Conservation (phyloP, 1,284 basidiomycete species). For the Moniliophthora roreri region DNA sequence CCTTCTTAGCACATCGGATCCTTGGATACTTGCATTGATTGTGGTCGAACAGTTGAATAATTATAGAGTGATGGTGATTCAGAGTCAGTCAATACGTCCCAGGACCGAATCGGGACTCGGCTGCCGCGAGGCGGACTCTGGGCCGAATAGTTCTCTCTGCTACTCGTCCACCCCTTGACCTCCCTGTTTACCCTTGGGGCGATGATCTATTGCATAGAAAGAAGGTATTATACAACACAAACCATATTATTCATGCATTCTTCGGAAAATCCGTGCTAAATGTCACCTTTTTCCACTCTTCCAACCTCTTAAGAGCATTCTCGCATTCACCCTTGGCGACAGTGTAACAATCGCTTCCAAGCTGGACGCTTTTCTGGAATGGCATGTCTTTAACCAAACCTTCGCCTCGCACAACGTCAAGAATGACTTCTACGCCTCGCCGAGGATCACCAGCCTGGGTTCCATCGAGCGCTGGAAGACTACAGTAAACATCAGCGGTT, state of each 20-base stretch:
- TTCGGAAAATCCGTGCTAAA: slow-evolving; percentile 17
- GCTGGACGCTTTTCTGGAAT: slow-evolving; percentile 8
- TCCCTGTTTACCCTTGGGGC: no score
- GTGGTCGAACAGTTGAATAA: no score
- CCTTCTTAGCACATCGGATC: no score
- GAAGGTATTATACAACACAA: no score
- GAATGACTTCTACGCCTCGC: slow-evolving; percentile 19
- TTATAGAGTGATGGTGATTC: no score
- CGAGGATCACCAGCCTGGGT: slow-evolving; percentile 20
- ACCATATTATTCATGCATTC: not conserved
- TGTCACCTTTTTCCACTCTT: slow-evolving; percentile 26
- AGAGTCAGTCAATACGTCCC: no score
- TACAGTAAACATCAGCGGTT: not conserved
- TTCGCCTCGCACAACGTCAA: slow-evolving; percentile 20
- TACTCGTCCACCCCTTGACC: no score
- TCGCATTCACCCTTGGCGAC: slow-evolving; percentile 19
- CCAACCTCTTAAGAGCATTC: slow-evolving; percentile 18
- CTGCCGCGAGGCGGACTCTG: no score
- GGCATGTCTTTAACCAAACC: slow-evolving; percentile 17
- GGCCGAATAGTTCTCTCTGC: no score
- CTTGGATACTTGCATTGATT: no score
- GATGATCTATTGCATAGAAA: no score
- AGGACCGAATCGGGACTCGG: no score
- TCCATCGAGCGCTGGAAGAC: slow-evolving; percentile 9
- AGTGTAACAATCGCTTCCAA: slow-evolving; percentile 27